Percentiles rank a stretch among this genome's conserved stretches.
phyloP scores from a whole-genome alignment of 2,329 filamentous ascomycete genomes.

The Ceratocystis colombiana region DNA sequence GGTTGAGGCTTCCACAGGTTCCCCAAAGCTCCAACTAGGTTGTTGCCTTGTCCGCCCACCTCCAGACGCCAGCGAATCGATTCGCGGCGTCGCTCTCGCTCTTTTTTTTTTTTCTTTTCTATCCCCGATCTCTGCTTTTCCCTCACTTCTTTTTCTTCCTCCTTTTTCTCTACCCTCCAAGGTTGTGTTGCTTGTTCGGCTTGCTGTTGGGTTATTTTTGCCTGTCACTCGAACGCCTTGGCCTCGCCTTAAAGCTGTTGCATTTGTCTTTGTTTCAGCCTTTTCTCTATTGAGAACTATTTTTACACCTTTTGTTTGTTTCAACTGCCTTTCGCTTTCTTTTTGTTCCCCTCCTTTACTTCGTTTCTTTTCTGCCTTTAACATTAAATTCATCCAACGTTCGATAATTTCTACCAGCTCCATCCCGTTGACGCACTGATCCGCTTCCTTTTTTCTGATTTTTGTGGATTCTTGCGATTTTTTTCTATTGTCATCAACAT shows the following conservation, averaged over 20 bases:
- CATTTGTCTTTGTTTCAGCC: conserved; percentile 3
- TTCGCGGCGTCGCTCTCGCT: background rate
- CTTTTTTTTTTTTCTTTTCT: background rate
- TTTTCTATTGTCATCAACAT: background rate
- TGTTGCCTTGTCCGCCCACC: background rate
- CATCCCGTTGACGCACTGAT: conserved; percentile 11
- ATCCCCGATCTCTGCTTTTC: background rate
- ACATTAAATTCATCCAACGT: conserved; percentile 6
- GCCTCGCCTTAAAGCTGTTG: conserved; percentile 3
- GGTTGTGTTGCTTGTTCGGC: background rate
- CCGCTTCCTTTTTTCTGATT: background rate
- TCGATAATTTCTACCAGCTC: background rate
- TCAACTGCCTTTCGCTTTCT: background rate
- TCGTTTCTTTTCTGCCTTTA: background rate
- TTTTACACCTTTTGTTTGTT: conserved; percentile 14
- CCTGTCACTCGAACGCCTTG: background rate
- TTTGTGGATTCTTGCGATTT: conserved; percentile 7
- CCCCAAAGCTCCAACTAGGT: background rate
- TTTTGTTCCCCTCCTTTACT: background rate
- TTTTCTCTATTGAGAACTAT: conserved; percentile 12
- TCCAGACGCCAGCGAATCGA: background rate
- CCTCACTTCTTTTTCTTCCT: background rate
- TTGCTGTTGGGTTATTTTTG: conserved; percentile 4
- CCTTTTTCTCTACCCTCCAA: background rate
- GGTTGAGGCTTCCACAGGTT: background rate